Percentiles rank a stretch among this genome's conserved stretches.
phyloP scores from a whole-genome alignment of 1,284 basidiomycete species.

The Laetiporus sulphureus region DNA sequence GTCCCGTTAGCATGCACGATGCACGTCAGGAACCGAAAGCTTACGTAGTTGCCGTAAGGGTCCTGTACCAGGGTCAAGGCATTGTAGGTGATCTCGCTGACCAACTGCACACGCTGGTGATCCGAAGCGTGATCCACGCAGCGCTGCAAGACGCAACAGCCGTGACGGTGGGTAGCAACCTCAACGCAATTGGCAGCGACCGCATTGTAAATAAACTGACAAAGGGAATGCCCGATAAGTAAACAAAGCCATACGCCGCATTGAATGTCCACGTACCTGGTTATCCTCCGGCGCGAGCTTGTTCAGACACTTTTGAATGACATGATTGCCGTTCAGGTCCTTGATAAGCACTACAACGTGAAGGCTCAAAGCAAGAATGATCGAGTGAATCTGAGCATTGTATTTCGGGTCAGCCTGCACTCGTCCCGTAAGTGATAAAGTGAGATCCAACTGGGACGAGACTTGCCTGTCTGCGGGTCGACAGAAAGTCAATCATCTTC shows the following conservation, averaged over 20 bases:
- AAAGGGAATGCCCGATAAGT: too few species aligned
- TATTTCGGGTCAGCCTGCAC: conserved; percentile 71
- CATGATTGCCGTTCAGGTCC: conserved; percentile 99
- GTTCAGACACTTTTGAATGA: conserved; percentile 99
- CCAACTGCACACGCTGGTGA: conserved; percentile 91
- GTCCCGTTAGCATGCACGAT: conserved; percentile 6
- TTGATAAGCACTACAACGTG: conserved; percentile 99
- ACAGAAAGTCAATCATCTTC: conserved; percentile 99
- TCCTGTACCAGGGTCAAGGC: conserved; percentile 98
- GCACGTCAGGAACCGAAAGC: conserved; percentile 22
- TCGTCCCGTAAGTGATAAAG: conserved; percentile 32
- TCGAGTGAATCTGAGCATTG: conserved; percentile 91
- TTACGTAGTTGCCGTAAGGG: conserved; percentile 93
- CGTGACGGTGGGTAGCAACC: conserved; percentile 98
- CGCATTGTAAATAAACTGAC: conserved; percentile 98
- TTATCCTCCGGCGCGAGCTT: conserved; percentile 97
- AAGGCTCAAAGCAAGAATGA: conserved; percentile 93
- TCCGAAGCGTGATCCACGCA: conserved; percentile 99
- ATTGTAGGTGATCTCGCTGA: conserved; percentile 98
- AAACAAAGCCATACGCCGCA: too few species aligned
- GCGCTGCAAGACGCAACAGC: conserved; percentile 97
- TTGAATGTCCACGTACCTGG: conserved; percentile 58
- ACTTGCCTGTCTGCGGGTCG: conserved; percentile 87
- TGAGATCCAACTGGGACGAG: conserved; percentile 20
- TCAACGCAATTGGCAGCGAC: conserved; percentile 99